Evolutionary conservation across 202 grass and related monocot species (phyloP).

Genomic region (Brachypodium distachyon): DNA sequence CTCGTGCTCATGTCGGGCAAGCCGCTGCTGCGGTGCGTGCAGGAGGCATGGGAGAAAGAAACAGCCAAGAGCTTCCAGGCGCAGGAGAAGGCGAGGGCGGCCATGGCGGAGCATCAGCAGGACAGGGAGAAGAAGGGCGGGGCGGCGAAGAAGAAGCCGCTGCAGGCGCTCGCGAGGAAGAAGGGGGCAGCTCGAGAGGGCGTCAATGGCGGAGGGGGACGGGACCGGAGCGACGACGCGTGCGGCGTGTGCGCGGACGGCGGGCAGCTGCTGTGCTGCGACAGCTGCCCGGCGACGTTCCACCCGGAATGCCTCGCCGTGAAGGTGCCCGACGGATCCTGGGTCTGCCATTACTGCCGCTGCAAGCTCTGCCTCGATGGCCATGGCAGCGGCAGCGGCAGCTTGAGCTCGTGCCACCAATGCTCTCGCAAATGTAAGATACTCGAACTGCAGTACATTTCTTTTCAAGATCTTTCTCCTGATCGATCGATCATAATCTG

Average conservation of each 20-base stretch:
- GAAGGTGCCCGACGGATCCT: slow-evolving; percentile 43
- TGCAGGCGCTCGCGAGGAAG: neutral
- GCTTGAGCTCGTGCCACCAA: slow-evolving; percentile 27
- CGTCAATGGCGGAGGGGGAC: neutral
- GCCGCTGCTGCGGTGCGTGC: slow-evolving; percentile 20
- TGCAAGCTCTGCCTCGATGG: slow-evolving; percentile 33
- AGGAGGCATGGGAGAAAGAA: slow-evolving; percentile 48
- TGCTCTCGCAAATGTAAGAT: slow-evolving; percentile 30
- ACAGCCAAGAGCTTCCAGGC: neutral
- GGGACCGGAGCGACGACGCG: slow-evolving; percentile 48
- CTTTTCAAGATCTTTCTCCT: neutral
- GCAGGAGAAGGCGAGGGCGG: slow-evolving; percentile 4
- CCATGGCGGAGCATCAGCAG: slow-evolving; percentile 26
- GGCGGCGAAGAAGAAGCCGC: slow-evolving; percentile 7
- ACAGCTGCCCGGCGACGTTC: slow-evolving; percentile 56
- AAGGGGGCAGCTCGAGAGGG: neutral
- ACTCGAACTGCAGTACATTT: no score
- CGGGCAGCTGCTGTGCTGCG: slow-evolving; percentile 52
- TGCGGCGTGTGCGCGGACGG: slow-evolving; percentile 60
- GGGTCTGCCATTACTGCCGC: slow-evolving; percentile 54
- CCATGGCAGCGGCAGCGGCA: neutral
- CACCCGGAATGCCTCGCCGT: slow-evolving; percentile 38
- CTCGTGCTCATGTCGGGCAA: slow-evolving; percentile 39
- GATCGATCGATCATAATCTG: neutral
- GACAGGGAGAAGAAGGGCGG: slow-evolving; percentile 3